phyloP scores from a whole-genome alignment of 1,284 basidiomycete species.

The Ganoderma resinaceum region DNA sequence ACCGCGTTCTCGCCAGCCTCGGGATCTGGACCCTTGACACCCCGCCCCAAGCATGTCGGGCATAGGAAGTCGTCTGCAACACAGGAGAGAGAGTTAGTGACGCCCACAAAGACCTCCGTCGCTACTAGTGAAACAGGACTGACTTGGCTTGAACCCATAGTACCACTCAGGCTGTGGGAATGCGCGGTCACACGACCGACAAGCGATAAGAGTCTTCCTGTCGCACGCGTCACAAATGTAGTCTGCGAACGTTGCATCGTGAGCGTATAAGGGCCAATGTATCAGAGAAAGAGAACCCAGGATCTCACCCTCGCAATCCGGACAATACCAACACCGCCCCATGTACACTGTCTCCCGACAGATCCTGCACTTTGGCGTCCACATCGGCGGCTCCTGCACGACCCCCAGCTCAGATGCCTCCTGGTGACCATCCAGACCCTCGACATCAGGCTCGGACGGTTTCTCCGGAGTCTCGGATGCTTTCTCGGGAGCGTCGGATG shows the following conservation, averaged over 20 bases:
- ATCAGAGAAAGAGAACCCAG: too few relatives aligned
- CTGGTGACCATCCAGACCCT: not conserved
- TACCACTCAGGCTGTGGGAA: slow-evolving; percentile 19
- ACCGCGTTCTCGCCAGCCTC: not conserved
- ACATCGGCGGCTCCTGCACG: not conserved
- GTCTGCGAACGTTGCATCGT: not conserved
- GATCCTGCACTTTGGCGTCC: not conserved
- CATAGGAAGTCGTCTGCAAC: slow-evolving; percentile 19
- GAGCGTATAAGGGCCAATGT: not conserved
- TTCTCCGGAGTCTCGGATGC: not conserved
- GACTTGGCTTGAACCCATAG: not conserved
- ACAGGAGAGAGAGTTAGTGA: not conserved
- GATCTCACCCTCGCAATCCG: slow-evolving; percentile 12
- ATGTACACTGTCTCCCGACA: slow-evolving; percentile 10
- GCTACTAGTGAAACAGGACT: not conserved
- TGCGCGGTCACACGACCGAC: slow-evolving; percentile 3
- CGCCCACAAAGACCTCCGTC: not conserved
- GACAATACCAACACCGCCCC: slow-evolving; percentile 17
- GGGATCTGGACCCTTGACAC: slow-evolving; percentile 5
- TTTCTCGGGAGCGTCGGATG: not conserved
- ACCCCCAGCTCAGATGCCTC: not conserved
- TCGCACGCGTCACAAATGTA: slow-evolving; percentile 15
- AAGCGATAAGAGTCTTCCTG: slow-evolving; percentile 1
- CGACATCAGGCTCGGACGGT: not conserved
- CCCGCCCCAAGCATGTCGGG: slow-evolving; percentile 8